Base-by-base conservation (phyloP, 164 flowering plant species). In the Sedum album region DNA sequence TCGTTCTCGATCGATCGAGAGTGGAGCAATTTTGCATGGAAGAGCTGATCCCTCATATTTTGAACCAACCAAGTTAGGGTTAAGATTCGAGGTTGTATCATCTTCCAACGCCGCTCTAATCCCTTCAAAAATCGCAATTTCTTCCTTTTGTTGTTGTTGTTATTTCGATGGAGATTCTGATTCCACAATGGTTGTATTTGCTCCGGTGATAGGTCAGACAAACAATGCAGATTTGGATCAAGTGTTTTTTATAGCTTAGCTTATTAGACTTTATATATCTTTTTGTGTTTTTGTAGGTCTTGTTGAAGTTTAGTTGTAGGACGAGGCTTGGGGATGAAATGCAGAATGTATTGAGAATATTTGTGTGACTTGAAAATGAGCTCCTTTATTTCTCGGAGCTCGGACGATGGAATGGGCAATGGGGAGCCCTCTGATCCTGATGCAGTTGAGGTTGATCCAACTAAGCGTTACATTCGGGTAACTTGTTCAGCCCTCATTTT, bases 391-490 rank as follows among this genome's bases (percentile, higher is more conserved):
- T n/a, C n/a, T n/a, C n/a, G n/a, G n/a, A n/a, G n/a, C n/a, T n/a
- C n/a, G n/a, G n/a, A n/a, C n/a, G n/a, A n/a, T n/a, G n/a, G n/a
- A n/a, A n/a, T n/a, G n/a, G n/a, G n/a, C n/a, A n/a, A n/a, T n/a
- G n/a, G n/a, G n/a, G n/a, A n/a, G n/a, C n/a, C n/a, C n/a, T n/a
- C n/a, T n/a, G n/a, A n/a, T 39, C 72, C 78, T 66, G 87, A 84
- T 66, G 69, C 76, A 41, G 74, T 77, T 0, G 91, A 86, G 74
- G 69, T 51, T 20, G 86, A 83, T 76, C 84, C 88, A 4, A 73
- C 75, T 31, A 35, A 75, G 66, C 83, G 91, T 66, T 86, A 84
- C 70, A 65, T 81, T 65, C 78, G 91, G 76, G 88, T 86, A 74
- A 23, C 23, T 21, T 2, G 60, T 23, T 7, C 60, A 55, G 1